These are phyloP conservation scores for Cladosporium sp. DNA, from an alignment of 2,329 filamentous ascomycete species.

Conservation along the genomic window DNA sequence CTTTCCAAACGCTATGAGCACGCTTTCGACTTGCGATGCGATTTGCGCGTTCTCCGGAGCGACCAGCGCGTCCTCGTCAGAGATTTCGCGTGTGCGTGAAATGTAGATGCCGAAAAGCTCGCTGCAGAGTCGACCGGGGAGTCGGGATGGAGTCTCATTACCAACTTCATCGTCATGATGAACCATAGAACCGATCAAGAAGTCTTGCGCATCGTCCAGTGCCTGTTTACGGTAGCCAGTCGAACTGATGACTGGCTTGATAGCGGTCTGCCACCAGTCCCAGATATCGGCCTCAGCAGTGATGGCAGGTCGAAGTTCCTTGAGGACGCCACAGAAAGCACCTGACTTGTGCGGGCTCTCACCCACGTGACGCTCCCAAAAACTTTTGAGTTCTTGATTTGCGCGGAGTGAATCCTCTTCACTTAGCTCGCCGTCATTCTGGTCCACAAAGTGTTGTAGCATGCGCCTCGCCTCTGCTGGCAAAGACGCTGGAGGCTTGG, in stretches of 20 bases:
- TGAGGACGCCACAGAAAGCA: constrained; percentile 65
- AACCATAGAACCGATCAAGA: constrained; percentile 60
- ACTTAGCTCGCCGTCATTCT: constrained; percentile 51
- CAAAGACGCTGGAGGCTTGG: constrained; percentile 51
- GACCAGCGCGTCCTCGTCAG: constrained; percentile 31
- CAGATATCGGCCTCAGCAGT: constrained; percentile 59
- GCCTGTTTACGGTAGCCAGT: constrained; percentile 60
- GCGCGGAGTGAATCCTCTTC: constrained; percentile 67
- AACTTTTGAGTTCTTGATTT: constrained; percentile 62
- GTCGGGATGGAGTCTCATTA: constrained; percentile 50
- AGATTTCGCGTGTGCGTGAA: constrained; percentile 36
- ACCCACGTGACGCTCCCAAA: constrained; percentile 63
- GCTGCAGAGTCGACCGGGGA: constrained; percentile 58
- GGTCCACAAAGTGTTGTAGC: constrained; percentile 56
- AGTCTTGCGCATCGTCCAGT: constrained; percentile 61
- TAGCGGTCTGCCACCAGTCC: constrained; percentile 67
- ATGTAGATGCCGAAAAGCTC: constrained; percentile 47
- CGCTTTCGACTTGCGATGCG: constrained; percentile 47
- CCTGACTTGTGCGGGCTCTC: constrained; percentile 55
- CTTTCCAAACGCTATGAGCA: constrained; percentile 58
- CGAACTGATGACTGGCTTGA: constrained; percentile 54
- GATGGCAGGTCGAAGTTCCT: constrained; percentile 60
- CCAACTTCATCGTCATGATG: constrained; percentile 46
- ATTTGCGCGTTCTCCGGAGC: constrained; percentile 44
- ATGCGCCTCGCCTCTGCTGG: constrained; percentile 51